Evolutionary conservation across 441 rosid genomes (phyloP).

Genomic region (Corymbia calophylla): DNA sequence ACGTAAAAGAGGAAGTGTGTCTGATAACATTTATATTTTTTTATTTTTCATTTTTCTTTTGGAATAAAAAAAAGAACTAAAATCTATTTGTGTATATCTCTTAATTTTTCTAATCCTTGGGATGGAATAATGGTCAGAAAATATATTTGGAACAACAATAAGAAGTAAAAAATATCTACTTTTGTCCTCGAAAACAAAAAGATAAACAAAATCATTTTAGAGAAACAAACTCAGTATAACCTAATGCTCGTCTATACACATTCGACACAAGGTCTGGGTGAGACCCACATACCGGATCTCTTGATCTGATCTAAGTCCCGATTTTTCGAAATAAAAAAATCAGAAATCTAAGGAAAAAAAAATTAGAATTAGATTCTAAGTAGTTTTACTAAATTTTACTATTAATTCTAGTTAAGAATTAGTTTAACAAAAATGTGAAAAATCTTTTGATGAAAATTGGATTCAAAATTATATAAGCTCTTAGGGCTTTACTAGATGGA

Average conservation of each 20-base stretch:
- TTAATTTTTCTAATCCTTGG: too few relatives aligned
- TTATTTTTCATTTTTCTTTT: too few relatives aligned
- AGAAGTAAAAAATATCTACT: fast-evolving
- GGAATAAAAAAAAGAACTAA: too few relatives aligned
- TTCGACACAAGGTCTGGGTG: neutral
- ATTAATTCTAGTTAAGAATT: neutral
- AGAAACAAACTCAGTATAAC: neutral
- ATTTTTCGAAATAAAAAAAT: too few relatives aligned
- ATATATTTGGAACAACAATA: too few relatives aligned
- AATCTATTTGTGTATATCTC: too few relatives aligned
- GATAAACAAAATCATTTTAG: neutral
- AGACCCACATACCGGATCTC: neutral
- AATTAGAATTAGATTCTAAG: too few relatives aligned
- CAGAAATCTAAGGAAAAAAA: too few relatives aligned
- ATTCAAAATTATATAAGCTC: neutral
- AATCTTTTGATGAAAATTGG: neutral
- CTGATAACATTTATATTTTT: too few relatives aligned
- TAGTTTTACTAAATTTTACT: neutral
- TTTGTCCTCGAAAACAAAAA: neutral
- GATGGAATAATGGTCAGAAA: fast-evolving
- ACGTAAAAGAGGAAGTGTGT: too few relatives aligned
- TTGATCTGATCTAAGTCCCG: fast-evolving
- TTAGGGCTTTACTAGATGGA: neutral
- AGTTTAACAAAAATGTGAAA: neutral
- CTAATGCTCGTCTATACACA: neutral